A percentile compares a stretch with the other conserved stretches of the same genome.
These are phyloP conservation scores for Leccinum subgranulosum DNA, from an alignment of 768 basidiomycete genomes.

Conservation along the genomic window DNA sequence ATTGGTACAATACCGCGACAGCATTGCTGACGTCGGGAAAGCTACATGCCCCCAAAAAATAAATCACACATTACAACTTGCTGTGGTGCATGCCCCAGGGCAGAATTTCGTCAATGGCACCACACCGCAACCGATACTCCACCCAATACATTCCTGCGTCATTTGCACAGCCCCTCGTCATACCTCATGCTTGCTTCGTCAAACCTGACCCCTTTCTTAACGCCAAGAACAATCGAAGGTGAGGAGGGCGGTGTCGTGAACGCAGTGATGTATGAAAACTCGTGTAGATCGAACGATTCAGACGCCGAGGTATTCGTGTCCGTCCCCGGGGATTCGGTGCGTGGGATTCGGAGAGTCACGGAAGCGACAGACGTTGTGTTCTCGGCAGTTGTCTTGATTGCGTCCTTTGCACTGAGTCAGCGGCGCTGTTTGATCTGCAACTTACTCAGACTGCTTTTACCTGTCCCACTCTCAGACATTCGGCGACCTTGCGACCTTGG, in stretches of 20 bases:
- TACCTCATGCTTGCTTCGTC: constrained; percentile 11
- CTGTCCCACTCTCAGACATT: constrained; percentile 13
- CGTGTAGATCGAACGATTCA: constrained; percentile 25
- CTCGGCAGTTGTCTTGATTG: background rate
- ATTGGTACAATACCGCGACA: constrained; percentile 2
- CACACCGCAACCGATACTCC: constrained; percentile 9
- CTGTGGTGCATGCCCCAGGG: constrained; percentile 2
- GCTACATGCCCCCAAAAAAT: constrained; percentile 13
- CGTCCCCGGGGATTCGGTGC: constrained; percentile 11
- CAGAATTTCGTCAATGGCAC: background rate
- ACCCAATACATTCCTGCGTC: constrained; percentile 7
- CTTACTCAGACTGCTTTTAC: constrained; percentile 4
- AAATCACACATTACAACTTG: background rate
- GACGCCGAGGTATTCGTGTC: constrained; percentile 10
- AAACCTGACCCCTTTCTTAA: constrained; percentile 7
- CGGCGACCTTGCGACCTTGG: constrained; percentile 17
- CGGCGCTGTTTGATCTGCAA: background rate
- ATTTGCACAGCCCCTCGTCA: constrained; percentile 4
- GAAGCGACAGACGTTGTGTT: constrained; percentile 10
- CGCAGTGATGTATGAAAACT: constrained; percentile 31
- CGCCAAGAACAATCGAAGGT: constrained; percentile 15
- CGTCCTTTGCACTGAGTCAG: constrained; percentile 9
- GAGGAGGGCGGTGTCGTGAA: constrained; percentile 31
- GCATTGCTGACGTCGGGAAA: constrained; percentile 13
- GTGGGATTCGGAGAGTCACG: constrained; percentile 6